These are phyloP conservation scores for Xerocomus spinulosus DNA, from an alignment of 768 basidiomycete genomes.

Conservation along the genomic window DNA sequence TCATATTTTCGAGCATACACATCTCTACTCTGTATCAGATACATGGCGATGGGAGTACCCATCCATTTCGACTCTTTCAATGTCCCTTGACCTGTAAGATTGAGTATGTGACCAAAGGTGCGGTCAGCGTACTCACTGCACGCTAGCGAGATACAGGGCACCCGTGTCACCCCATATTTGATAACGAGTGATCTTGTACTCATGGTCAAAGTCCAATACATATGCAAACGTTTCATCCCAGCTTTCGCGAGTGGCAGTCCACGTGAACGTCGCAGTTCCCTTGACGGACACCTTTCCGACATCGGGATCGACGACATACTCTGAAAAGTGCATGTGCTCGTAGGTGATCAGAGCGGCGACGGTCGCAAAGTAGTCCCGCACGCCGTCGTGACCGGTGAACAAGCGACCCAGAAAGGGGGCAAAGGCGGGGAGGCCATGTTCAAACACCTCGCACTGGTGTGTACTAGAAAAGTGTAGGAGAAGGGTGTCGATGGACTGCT, in stretches of 20 bases:
- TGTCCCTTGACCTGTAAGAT: no score
- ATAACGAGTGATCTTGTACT: constrained; percentile 51
- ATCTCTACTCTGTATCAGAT: constrained; percentile 14
- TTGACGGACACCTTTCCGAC: constrained; percentile 49
- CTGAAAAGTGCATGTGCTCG: constrained; percentile 49
- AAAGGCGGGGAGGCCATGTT: constrained; percentile 50
- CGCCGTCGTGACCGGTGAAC: constrained; percentile 42
- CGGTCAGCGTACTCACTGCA: no score
- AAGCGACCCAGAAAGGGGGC: constrained; percentile 57
- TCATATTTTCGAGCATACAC: constrained; percentile 2
- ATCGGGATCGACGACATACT: constrained; percentile 51
- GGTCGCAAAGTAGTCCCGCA: constrained; percentile 47
- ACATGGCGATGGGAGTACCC: no score
- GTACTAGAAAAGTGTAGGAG: constrained; percentile 49
- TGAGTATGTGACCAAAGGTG: no score
- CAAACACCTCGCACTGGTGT: constrained; percentile 39
- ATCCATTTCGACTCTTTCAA: no score
- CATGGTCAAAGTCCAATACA: constrained; percentile 55
- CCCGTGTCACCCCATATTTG: constrained; percentile 70
- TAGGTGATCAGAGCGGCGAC: constrained; percentile 45
- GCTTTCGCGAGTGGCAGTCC: constrained; percentile 46
- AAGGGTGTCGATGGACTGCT: constrained; percentile 39
- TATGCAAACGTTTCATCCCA: constrained; percentile 65
- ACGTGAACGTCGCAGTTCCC: constrained; percentile 53
- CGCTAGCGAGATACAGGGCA: constrained; percentile 57